A percentile compares a stretch with the other conserved stretches of the same genome.
These are phyloP conservation scores for Lachnellula occidentalis DNA, from an alignment of 2,329 filamentous ascomycete genomes.

Conservation along the genomic window DNA sequence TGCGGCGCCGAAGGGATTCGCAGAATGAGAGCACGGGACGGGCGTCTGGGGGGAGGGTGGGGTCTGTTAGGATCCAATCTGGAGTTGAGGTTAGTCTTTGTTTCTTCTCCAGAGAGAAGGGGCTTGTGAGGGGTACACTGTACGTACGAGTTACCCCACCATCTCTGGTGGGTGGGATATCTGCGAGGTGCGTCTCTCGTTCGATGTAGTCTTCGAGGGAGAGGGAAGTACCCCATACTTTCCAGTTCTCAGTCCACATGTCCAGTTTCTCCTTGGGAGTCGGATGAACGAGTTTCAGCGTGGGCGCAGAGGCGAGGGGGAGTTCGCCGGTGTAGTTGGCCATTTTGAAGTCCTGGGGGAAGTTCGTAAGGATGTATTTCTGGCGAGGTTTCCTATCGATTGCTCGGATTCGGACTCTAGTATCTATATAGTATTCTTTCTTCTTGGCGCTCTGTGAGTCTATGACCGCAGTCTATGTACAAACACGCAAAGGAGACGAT, in stretches of 20 bases:
- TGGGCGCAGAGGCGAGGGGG: slow-evolving; percentile 25
- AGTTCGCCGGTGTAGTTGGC: slow-evolving; percentile 9
- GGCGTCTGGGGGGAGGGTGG: slow-evolving; percentile 32
- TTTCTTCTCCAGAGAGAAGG: neutral
- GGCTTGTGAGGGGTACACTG: too few species aligned
- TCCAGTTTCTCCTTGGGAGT: slow-evolving; percentile 48
- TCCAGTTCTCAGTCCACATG: slow-evolving; percentile 51
- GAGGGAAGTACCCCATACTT: slow-evolving; percentile 55
- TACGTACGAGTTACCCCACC: slow-evolving; percentile 43
- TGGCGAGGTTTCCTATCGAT: neutral
- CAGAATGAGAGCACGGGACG: slow-evolving; percentile 57
- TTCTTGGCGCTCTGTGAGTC: neutral
- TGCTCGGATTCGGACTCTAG: neutral
- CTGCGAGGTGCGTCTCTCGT: slow-evolving; percentile 53
- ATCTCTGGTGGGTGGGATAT: slow-evolving; percentile 51
- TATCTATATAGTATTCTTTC: neutral
- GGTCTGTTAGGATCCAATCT: slow-evolving; percentile 58
- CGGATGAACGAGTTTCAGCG: slow-evolving; percentile 48
- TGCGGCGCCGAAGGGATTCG: slow-evolving; percentile 57
- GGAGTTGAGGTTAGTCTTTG: neutral
- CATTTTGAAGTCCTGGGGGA: slow-evolving; percentile 1
- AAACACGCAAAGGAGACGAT: too few species aligned
- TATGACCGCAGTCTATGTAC: neutral
- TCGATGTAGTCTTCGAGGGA: slow-evolving; percentile 49
- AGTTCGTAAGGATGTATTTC: neutral